A percentile compares a stretch with the other conserved stretches of the same genome.
phyloP scores from a whole-genome alignment of 2,329 filamentous ascomycete genomes.

The Fusarium stilboides region DNA sequence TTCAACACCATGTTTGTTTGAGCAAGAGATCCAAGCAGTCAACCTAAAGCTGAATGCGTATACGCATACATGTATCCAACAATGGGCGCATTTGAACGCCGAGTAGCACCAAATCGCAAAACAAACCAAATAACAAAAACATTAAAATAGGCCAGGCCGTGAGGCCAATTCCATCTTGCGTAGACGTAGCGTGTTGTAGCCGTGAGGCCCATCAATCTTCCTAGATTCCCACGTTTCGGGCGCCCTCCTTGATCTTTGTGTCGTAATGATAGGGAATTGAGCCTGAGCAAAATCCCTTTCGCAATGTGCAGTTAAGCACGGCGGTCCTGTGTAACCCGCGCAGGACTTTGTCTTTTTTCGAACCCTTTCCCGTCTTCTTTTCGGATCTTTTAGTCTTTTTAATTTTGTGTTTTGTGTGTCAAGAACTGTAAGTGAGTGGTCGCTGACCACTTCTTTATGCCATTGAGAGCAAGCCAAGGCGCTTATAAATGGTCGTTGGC shows the following conservation, averaged over 20 bases:
- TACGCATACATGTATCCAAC: conserved; percentile 22
- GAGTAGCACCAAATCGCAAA: conserved; percentile 33
- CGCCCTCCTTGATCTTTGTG: conserved; percentile 36
- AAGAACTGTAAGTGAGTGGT: conserved; percentile 18
- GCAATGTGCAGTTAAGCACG: conserved; percentile 31
- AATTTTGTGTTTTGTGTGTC: conserved; percentile 25
- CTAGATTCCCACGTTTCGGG: conserved; percentile 44
- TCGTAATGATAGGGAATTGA: conserved; percentile 32
- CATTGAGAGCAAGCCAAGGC: background rate
- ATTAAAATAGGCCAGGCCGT: conserved; percentile 49
- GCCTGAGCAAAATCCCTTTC: conserved; percentile 23
- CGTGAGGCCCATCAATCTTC: conserved; percentile 52
- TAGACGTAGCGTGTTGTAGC: conserved; percentile 46
- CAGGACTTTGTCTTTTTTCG: conserved; percentile 41
- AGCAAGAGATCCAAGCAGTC: conserved; percentile 22
- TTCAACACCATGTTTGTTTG: conserved; percentile 40
- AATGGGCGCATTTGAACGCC: conserved; percentile 43
- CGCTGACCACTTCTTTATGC: conserved; percentile 10
- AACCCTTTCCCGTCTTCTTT: conserved; percentile 34
- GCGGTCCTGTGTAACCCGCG: conserved; percentile 52
- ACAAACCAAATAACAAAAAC: conserved; percentile 28
- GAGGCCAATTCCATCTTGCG: conserved; percentile 51
- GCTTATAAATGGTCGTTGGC: background rate
- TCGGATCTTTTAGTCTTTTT: conserved; percentile 31
- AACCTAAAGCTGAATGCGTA: conserved; percentile 15